Conservation (phyloP, 2,329 filamentous ascomycete genomes). For the Cladophialophora exuberans region DNA sequence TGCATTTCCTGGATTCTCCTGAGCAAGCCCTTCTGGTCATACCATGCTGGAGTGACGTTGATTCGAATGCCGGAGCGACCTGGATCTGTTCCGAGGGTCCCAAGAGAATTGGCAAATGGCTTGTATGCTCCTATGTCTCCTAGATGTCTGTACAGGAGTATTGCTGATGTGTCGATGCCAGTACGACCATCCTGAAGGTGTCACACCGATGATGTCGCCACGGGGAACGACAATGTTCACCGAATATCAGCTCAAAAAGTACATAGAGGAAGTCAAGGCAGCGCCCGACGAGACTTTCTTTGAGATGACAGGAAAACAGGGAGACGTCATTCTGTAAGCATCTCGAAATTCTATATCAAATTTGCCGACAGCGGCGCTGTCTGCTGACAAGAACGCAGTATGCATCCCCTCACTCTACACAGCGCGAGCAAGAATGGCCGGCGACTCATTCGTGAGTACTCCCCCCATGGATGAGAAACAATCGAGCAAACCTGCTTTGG, state of each 20-base stretch:
- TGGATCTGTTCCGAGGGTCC: slow-evolving; percentile 62
- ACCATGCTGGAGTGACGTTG: slow-evolving; percentile 68
- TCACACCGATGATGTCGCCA: slow-evolving; percentile 63
- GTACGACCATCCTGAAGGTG: slow-evolving; percentile 66
- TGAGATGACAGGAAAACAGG: slow-evolving; percentile 56
- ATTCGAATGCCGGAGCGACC: slow-evolving; percentile 64
- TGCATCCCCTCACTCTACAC: background rate
- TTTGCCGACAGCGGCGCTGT: too few species aligned
- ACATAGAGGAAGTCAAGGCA: slow-evolving; percentile 44
- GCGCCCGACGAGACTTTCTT: slow-evolving; percentile 50
- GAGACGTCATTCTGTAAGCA: slow-evolving; percentile 51
- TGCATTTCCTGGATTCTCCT: slow-evolving; percentile 70
- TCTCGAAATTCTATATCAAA: too few species aligned
- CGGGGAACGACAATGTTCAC: background rate
- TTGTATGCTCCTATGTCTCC: background rate
- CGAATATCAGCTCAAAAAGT: slow-evolving; percentile 39
- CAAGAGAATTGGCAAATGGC: background rate
- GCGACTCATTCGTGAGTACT: background rate
- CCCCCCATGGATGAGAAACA: too few species aligned
- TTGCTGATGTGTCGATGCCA: background rate
- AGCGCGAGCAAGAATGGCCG: background rate
- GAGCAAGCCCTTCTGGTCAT: slow-evolving; percentile 72
- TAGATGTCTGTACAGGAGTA: background rate
- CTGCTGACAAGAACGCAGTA: too few species aligned
- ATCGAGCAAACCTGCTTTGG: too few species aligned